Percentiles rank a stretch among this genome's conserved stretches.
Conservation (phyloP, 2,329 filamentous ascomycete genomes). For the Magnaporthiopsis incrustans region DNA sequence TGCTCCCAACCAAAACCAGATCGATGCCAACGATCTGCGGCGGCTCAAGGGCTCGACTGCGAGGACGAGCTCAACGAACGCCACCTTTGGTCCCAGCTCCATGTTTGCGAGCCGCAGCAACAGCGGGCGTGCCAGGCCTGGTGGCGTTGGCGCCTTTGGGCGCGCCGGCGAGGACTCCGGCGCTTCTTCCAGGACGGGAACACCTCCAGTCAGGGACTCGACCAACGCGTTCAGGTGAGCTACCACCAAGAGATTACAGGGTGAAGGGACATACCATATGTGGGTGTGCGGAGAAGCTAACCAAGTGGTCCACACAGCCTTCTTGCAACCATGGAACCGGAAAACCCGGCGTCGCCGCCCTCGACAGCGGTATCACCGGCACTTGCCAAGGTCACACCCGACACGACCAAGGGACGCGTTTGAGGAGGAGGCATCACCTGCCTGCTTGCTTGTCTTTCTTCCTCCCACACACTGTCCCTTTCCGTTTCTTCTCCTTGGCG, state of each 20-base stretch:
- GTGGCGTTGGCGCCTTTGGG: constrained; percentile 63
- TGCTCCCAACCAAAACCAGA: constrained; percentile 79
- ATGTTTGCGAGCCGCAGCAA: constrained; percentile 87
- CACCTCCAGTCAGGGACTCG: constrained; percentile 56
- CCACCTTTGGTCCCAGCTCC: constrained; percentile 71
- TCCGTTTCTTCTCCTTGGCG: not conserved
- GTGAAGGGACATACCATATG: not conserved
- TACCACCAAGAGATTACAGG: not conserved
- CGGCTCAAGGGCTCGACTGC: constrained; percentile 62
- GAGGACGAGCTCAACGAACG: constrained; percentile 53
- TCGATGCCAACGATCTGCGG: constrained; percentile 85
- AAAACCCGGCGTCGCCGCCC: constrained; percentile 61
- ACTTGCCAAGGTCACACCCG: constrained; percentile 53
- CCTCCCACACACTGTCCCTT: constrained; percentile 16
- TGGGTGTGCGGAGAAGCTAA: not conserved
- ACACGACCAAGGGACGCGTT: constrained; percentile 42
- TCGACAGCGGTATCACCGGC: constrained; percentile 60
- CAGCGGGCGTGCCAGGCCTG: constrained; percentile 69
- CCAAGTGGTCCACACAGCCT: constrained; percentile 31
- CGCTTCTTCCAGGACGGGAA: constrained; percentile 81
- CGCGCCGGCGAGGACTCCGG: constrained; percentile 77
- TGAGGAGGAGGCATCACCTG: constrained; percentile 18
- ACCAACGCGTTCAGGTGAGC: constrained; percentile 90
- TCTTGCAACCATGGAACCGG: constrained; percentile 53
- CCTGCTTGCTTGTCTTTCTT: constrained; percentile 20